Conservation (phyloP, 2,329 filamentous ascomycete species). For the Ophiostoma sp. region DNA sequence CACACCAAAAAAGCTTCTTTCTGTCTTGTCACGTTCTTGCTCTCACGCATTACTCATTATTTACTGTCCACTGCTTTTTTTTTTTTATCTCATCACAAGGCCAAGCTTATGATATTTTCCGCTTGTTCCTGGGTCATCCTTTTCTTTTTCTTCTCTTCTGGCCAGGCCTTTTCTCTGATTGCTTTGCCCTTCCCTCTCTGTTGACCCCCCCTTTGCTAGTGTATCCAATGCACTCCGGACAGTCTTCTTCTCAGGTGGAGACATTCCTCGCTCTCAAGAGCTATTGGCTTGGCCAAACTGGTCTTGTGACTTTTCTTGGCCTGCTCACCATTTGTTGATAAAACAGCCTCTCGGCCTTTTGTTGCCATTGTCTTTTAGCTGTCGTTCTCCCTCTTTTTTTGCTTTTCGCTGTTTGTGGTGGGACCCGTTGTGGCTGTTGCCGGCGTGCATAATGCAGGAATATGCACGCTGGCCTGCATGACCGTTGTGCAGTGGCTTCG, state of each 20-base stretch:
- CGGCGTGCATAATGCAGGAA: not conserved
- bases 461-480: not conserved
- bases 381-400: not conserved
- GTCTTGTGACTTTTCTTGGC: not conserved
- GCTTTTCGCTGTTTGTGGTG: not conserved
- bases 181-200: not conserved
- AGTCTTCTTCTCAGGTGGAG: not conserved
- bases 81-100: not conserved
- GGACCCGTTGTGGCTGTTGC: not conserved
- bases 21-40: too few relatives aligned
- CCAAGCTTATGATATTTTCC: slow-evolving; percentile 12
- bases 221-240: not conserved
- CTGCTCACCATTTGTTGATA: not conserved
- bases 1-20: not conserved
- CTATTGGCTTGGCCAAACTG: slow-evolving; percentile 6
- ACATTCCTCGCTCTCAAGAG: not conserved
- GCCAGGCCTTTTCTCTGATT: not conserved
- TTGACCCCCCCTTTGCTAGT: not conserved
- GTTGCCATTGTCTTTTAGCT: not conserved
- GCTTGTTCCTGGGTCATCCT: not conserved
- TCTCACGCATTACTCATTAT: too few relatives aligned
- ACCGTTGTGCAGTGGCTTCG: not conserved
- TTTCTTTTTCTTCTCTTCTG: not conserved
- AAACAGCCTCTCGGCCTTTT: not conserved
- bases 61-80: not conserved